A percentile compares a stretch with the other conserved stretches of the same genome.
Conservation (phyloP, 257 asterid genomes). For the Vinca minor region DNA sequence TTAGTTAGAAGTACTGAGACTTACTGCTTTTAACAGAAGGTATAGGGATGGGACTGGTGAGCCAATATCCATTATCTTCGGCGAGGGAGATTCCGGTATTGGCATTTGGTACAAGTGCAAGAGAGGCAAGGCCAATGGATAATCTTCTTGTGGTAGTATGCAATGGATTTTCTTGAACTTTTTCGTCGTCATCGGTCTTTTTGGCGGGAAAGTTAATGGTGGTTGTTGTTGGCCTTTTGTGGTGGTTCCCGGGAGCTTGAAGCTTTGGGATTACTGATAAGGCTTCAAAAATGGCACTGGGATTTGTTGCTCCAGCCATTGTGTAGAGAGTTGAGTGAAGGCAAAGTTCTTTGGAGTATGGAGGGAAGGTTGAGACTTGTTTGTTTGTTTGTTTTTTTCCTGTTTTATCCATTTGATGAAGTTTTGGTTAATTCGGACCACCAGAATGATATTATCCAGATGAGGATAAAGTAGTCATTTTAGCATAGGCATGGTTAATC, state of each 20-base stretch:
- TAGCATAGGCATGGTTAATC: too few relatives aligned
- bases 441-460: too few relatives aligned
- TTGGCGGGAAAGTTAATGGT: conserved; percentile 17
- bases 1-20: too few relatives aligned
- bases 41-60: conserved; percentile 50
- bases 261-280: conserved; percentile 26
- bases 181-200: conserved; percentile 16
- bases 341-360: too few relatives aligned
- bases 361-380: too few relatives aligned
- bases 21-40: conserved; percentile 46
- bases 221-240: conserved; percentile 7
- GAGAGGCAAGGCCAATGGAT: conserved; percentile 39
- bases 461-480: too few relatives aligned
- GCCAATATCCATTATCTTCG: conserved; percentile 61
- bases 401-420: too few relatives aligned
- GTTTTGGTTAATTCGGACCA: too few relatives aligned
- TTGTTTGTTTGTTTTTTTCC: too few relatives aligned
- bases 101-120: conserved; percentile 30
- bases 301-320: conserved; percentile 42
- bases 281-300: conserved; percentile 36
- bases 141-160: conserved; percentile 39
- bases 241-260: conserved; percentile 10
- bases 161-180: conserved; percentile 15
- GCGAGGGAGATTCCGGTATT: conserved; percentile 32
- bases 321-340: too few relatives aligned